These are phyloP conservation scores for Ascocoryne sarcoides DNA, from an alignment of 2,329 filamentous ascomycete genomes.

Conservation along the genomic window DNA sequence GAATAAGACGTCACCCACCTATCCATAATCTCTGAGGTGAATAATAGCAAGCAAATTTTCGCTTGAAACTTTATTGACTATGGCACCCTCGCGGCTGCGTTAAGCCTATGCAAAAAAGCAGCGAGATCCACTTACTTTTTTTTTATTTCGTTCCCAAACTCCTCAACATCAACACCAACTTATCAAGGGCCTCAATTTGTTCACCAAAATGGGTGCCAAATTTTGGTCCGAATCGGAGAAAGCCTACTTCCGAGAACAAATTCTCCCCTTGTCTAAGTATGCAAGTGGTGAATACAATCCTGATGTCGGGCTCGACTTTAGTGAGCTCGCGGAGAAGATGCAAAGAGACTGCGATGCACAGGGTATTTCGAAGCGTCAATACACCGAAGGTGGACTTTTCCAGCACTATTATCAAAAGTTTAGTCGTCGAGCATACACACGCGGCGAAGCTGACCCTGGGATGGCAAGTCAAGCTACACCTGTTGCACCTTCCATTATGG, in stretches of 20 bases:
- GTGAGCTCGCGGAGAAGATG: conserved; percentile 4
- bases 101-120: too few relatives aligned
- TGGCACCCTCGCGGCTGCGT: too few relatives aligned
- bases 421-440: neutral
- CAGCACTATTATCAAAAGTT: conserved; percentile 6
- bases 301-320: neutral
- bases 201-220: conserved; percentile 1
- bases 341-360: neutral
- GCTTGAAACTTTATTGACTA: too few relatives aligned
- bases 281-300: neutral
- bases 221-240: conserved; percentile 4
- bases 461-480: too few relatives aligned
- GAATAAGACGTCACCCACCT: too few relatives aligned
- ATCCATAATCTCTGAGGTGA: too few relatives aligned
- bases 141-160: too few relatives aligned
- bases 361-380: neutral
- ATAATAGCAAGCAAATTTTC: too few relatives aligned
- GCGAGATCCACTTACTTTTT: too few relatives aligned
- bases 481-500: too few relatives aligned
- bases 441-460: neutral
- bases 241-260: conserved; percentile 1
- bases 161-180: too few relatives aligned
- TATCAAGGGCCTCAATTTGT: too few relatives aligned
- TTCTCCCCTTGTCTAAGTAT: conserved; percentile 2
- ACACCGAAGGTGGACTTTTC: conserved; percentile 2